Evolutionary conservation across 257 asterid genomes (phyloP).

Genomic region (Solanum piurae): DNA sequence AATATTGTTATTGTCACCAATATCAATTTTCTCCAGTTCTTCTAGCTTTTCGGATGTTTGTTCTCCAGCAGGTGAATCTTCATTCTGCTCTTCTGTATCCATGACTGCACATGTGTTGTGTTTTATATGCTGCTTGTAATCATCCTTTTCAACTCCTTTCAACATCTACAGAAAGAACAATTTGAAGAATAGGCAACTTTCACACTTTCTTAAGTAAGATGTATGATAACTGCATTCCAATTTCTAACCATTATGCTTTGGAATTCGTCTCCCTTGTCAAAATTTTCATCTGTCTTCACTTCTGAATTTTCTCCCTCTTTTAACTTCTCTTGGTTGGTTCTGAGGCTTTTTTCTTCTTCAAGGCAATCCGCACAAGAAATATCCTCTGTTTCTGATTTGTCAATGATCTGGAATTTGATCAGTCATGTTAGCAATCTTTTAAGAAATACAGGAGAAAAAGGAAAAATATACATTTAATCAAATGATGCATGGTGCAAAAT

Average conservation of each 20-base stretch:
- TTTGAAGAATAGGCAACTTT: neutral
- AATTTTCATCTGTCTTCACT: neutral
- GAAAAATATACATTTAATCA: neutral
- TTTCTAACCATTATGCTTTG: slow-evolving; percentile 9
- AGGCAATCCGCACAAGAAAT: neutral
- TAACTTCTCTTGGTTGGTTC: neutral
- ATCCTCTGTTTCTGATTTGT: neutral
- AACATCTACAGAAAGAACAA: slow-evolving; percentile 18
- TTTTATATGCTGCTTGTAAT: neutral
- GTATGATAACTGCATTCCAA: neutral
- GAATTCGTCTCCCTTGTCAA: neutral
- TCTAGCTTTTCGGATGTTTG: neutral
- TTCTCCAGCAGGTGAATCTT: neutral
- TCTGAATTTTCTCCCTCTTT: slow-evolving; percentile 7
- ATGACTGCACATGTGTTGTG: neutral
- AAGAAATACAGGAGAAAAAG: neutral
- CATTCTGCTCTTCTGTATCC: slow-evolving; percentile 3
- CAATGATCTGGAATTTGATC: neutral
- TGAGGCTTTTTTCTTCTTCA: neutral
- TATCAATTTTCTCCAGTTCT: neutral
- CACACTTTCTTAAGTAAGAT: neutral
- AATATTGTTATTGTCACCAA: neutral
- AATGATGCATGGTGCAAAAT: neutral
- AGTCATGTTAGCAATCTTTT: neutral
- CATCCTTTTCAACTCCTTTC: slow-evolving; percentile 5